Base-by-base conservation (phyloP, 768 basidiomycete genomes). In the Rhodotorula sphaerocarpa region DNA sequence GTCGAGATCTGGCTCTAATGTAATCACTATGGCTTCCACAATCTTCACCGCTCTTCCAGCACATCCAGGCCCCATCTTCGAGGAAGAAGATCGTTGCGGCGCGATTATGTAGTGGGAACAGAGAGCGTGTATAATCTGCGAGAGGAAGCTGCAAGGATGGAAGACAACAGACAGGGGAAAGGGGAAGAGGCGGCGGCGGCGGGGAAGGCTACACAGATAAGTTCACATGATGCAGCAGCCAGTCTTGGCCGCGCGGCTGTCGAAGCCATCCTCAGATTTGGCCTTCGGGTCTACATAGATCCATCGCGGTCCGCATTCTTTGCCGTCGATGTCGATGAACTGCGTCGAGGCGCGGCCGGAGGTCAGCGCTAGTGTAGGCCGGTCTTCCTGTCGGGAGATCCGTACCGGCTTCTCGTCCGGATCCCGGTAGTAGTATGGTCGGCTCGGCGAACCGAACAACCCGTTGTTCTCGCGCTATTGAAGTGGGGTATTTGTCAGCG, bases 251-350 rank as follows among this genome's bases (percentile, higher is more conserved):
- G 21, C 33, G 18, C 51, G 31, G 6, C 11, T 16, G 7, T 27
- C 39, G 3, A 41, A 36, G 12, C 14, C 50, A 16, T 42, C 41
- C 12, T 41, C 51, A 23, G 9, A 4, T 18, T 27, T 15, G 6
- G 27, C 63, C 23, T 57, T 58, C n/a, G 67, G 67, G 57, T 69
- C 67, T 33, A 69, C 62, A 55, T 65, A 60, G 28, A 69, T 52
- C 67, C 67, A 69, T 1, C 67, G 60, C 1, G 47, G 28, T 6
- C 67, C 63, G 31, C 60, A 51, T n/a, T 44, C 50, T 23, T 65
- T 65, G 39, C 67, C 67, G 50, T 69, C 67, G 20, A 59, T 56
- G 27, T 69, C 67, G 61, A 65, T 57, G 46, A 65, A 69, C 48
- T 58, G 50, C 34, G 20, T 3, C 14, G 7, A 7, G 14, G 16